Conservation (phyloP, 352 stramenopile species). For the Globisporangium sylvaticum region DNA sequence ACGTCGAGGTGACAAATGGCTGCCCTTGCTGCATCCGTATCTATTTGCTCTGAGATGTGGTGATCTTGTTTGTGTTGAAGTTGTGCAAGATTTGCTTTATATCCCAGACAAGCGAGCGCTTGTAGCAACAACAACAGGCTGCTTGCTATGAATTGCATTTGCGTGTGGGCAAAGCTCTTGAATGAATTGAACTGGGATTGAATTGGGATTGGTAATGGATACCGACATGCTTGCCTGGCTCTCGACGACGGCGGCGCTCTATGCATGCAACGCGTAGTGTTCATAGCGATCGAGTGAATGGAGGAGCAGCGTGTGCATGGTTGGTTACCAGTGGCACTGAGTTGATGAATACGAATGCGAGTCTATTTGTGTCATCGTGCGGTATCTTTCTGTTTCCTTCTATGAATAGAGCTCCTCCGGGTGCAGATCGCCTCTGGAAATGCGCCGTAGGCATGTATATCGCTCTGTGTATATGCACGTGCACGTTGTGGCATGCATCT, state of each 20-base stretch:
- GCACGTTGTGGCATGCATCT: not conserved
- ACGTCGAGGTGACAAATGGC: slow-evolving; percentile 3
- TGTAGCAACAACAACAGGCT: not conserved
- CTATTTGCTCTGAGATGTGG: not conserved
- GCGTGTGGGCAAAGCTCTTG: not conserved
- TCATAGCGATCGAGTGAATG: not conserved
- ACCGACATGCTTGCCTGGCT: not conserved
- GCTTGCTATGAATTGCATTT: not conserved
- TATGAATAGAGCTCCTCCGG: not conserved
- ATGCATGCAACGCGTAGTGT: not conserved
- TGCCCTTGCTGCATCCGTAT: not conserved
- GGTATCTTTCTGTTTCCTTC: not conserved
- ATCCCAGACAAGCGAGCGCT: not conserved
- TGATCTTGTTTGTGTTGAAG: slow-evolving; percentile 7
- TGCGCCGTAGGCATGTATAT: not conserved
- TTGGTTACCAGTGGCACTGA: not conserved
- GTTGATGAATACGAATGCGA: not conserved
- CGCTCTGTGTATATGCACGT: not conserved
- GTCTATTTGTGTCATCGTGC: slow-evolving; percentile 3
- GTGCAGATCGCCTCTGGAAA: not conserved
- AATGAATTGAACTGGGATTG: not conserved
- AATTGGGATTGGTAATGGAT: not conserved
- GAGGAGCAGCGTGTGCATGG: not conserved
- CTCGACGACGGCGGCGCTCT: not conserved
- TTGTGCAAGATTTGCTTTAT: not conserved